Evolutionary conservation across 208 protist genomes (phyloP).

Genomic region (Trypanosoma cruzi): DNA sequence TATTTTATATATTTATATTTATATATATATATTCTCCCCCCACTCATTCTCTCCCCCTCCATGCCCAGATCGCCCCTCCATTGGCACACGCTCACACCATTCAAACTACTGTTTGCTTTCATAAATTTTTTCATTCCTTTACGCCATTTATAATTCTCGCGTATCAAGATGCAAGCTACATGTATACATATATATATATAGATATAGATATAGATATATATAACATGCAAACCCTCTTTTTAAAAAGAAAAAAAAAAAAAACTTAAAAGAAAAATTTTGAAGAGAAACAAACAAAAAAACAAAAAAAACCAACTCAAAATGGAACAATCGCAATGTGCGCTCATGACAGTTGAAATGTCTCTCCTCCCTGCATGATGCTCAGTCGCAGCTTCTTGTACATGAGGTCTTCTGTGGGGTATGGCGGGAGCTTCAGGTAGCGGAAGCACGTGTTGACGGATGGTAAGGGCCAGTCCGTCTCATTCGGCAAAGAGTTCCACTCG

Average conservation of each 20-base stretch:
- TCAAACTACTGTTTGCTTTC: too few relatives aligned
- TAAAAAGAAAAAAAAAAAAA: not conserved
- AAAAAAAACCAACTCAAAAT: slow-evolving; percentile 12
- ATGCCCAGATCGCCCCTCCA: too few relatives aligned
- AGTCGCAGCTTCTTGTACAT: slow-evolving; percentile 86
- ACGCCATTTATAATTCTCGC: too few relatives aligned
- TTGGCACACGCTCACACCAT: too few relatives aligned
- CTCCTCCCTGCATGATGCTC: slow-evolving; percentile 79
- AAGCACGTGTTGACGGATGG: slow-evolving; percentile 94
- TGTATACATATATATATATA: not conserved
- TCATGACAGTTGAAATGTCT: slow-evolving; percentile 87
- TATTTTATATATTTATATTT: not conserved
- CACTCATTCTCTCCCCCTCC: too few relatives aligned
- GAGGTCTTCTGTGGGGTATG: slow-evolving; percentile 83
- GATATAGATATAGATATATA: slow-evolving; percentile 1
- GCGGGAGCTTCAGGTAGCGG: slow-evolving; percentile 89
- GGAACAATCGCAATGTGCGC: not conserved
- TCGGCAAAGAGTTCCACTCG: slow-evolving; percentile 13
- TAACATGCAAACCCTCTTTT: not conserved
- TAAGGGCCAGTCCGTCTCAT: slow-evolving; percentile 72
- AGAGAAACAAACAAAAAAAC: slow-evolving; percentile 5
- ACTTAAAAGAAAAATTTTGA: too few relatives aligned
- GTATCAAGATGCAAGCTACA: too few relatives aligned
- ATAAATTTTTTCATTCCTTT: too few relatives aligned
- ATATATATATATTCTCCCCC: not conserved